Evolutionary conservation across 208 protist genomes (phyloP).

Genomic region (Trichomonas gallinae): DNA sequence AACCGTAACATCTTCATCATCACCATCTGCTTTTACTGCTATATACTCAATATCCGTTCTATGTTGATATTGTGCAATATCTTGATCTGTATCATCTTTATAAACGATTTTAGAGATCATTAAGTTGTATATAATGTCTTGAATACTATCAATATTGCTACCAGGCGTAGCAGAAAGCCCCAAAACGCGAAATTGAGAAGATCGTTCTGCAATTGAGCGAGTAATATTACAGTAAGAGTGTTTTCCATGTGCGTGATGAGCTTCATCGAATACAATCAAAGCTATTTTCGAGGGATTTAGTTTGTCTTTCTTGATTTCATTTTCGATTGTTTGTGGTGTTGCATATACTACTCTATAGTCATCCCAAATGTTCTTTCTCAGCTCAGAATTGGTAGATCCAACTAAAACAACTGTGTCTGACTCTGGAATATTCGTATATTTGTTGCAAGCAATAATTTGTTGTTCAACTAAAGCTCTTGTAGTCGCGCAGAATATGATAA

Average conservation of each 20-base stretch:
- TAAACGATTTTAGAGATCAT: constrained; percentile 24
- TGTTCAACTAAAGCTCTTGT: constrained; percentile 44
- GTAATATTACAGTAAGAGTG: constrained; percentile 29
- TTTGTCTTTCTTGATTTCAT: constrained; percentile 32
- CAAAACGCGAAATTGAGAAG: constrained; percentile 34
- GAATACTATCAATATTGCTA: neutral
- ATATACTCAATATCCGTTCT: neutral
- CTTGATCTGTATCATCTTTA: neutral
- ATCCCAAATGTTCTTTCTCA: constrained; percentile 31
- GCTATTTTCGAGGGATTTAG: constrained; percentile 13
- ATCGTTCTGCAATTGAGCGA: neutral
- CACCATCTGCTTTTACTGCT: neutral
- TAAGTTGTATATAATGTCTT: constrained; percentile 34
- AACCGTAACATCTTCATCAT: neutral
- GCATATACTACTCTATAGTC: constrained; percentile 34
- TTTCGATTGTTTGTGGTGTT: constrained; percentile 40
- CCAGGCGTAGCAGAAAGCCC: constrained; percentile 46
- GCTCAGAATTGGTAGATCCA: neutral
- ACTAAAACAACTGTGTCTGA: constrained; percentile 25
- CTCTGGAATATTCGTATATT: constrained; percentile 25
- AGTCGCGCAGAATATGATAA: constrained; percentile 42
- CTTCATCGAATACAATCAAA: constrained; percentile 39
- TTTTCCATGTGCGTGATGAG: constrained; percentile 40
- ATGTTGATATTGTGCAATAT: constrained; percentile 27
- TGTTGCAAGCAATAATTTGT: constrained; percentile 36